phyloP scores from a whole-genome alignment of 1,139 yeast species.

The Pneumocystis wakefieldiae region DNA sequence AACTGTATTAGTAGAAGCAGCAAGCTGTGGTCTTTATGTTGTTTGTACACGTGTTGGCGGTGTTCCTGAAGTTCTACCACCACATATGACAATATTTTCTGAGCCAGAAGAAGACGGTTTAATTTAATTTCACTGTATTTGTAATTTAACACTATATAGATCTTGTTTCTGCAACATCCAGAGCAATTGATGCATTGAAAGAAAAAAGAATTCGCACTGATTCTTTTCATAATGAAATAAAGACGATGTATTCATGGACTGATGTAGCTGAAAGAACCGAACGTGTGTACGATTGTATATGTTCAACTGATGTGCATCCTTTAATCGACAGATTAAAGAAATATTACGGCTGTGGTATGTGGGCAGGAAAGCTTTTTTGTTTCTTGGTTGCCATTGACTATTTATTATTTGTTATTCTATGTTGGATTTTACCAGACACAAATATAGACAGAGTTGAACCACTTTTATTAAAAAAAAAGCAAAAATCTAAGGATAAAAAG shows the following conservation, averaged over 20 bases:
- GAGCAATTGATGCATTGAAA: slow-evolving; percentile 15
- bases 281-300: slow-evolving; percentile 52
- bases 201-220: slow-evolving; percentile 49
- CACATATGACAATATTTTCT: slow-evolving; percentile 86
- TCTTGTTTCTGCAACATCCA: slow-evolving; percentile 14
- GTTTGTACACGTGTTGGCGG: slow-evolving; percentile 97
- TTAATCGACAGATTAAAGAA: slow-evolving; percentile 40
- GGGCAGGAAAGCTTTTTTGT: slow-evolving; percentile 74
- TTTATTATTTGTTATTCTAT: slow-evolving; percentile 45
- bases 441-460: not conserved
- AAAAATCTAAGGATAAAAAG: not conserved
- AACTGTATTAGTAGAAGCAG: slow-evolving; percentile 93
- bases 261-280: slow-evolving; percentile 81
- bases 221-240: slow-evolving; percentile 61
- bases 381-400: slow-evolving; percentile 69
- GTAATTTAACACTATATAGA: slow-evolving; percentile 4
- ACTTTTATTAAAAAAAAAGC: not conserved
- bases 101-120: slow-evolving; percentile 72
- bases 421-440: slow-evolving; percentile 27
- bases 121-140: slow-evolving; percentile 24
- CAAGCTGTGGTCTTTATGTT: slow-evolving; percentile 83
- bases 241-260: slow-evolving; percentile 80
- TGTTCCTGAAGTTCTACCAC: slow-evolving; percentile 88
- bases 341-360: slow-evolving; percentile 59
- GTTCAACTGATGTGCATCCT: slow-evolving; percentile 33